Base-by-base conservation (phyloP, 495 filamentous ascomycete species). In the Filosporella fistucella region DNA sequence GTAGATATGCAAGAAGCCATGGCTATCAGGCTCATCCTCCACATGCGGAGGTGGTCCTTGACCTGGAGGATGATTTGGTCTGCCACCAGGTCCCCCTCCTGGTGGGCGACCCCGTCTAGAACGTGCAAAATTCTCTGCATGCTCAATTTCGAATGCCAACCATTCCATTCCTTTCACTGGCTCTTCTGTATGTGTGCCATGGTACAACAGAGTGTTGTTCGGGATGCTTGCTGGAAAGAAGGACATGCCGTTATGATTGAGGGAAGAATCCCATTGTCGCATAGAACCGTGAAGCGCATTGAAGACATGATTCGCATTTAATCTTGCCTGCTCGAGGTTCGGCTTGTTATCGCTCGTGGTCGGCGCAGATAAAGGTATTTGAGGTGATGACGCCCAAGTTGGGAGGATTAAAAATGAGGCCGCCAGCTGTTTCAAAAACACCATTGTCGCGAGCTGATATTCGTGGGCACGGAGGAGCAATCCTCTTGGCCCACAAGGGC, bases 131-230 rank as follows among this genome's bases (percentile, higher is more conserved):
- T 68, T 55, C 58, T 84, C 63, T 0, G 81, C 77, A 63, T 86
- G 82, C 50, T 85, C 81, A 10, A 81, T 77, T 55, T 86, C 83
- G 52, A 85, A 86, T 0, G 83, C 82, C 0, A 87, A 67, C 82
- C 83, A 87, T 52, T 87, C 81, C 1, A 70, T 72, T 0, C 70
- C 73, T 5, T 63, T 65, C 0, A 82, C 67, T 0, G 68, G 62
- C 9, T 64, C 58, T 0, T 56, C 38, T 2, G 26, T 56, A 11
- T 51, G 44, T 5, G 68, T 73, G 11, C 83, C 83, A 55, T 87
- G 83, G 57, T 85, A 82, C 2, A 87, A 60, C n/a, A 74, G 65
- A 0, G 77, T 79, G 12, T 76, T 77, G 2, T 60, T 65, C 0
- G 83, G 80, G 1, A 87, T 70, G 0, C 65, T 69, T 3, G 68